Evolutionary conservation across 805 yeast genomes (phyloP), one percentile per base, ranked within the genome.

Genomic region (Barnettozyma botsteinii): DNA sequence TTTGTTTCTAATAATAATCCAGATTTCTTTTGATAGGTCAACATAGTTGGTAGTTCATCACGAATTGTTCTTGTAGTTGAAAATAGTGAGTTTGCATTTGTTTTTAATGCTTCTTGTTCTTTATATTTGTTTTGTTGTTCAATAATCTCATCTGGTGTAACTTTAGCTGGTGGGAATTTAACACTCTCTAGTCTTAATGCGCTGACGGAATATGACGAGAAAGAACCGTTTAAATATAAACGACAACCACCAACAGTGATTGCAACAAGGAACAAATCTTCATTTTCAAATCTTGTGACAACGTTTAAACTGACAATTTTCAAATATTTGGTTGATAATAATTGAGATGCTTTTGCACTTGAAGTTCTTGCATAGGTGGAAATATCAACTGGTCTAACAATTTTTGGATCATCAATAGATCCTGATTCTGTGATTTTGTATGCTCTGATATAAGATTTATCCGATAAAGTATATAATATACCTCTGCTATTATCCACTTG

Each of bases 191-290:
- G 45, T 50, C 72, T 62, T 35, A 69, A 48, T 4, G 71, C 70
- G 41, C 65, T 65, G 3, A 68, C 62, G 28, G 54, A 50, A 4
- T 57, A 49, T 14, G 59, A 45, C 15, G 62, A 55, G 5, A 61
- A 47, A 7, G 67, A 65, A 35, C 75, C 75, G 41, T 67, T 69
- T 41, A 69, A 57, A 45, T 76, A 80, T 20, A 88, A 66, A 49
- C 97, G 74, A 50, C 85, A 84, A n/a, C 97, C 96, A 46, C 79
- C 82, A 35, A 77, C 69, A 0, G 96, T 85, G 13, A 85, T 70
- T 0, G 94, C 95, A 36, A 88, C 79, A 39, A 88, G 63, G 54
- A 77, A 86, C 19, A 86, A 65, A 38, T 80, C 79, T 23, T 73
- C 65, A 31, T 87, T 82, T 58, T 87, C 95, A 17, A 61, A 57